Base-by-base conservation (phyloP, 257 asterid genomes). In the Solanum dulcamara region DNA sequence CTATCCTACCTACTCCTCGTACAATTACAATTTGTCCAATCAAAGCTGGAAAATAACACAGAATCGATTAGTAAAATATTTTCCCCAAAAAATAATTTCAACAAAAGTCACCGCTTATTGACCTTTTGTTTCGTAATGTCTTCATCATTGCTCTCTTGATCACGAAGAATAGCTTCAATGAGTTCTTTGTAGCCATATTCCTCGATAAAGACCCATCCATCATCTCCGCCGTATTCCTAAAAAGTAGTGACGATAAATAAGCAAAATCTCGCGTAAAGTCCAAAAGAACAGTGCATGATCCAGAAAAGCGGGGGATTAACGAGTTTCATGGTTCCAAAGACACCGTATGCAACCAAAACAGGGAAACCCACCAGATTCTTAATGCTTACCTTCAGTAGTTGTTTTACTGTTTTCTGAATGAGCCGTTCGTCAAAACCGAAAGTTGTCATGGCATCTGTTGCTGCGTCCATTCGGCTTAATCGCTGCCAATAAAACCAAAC, bases 201-300 rank as follows among this genome's bases (percentile, higher is more conserved):
- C 87, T 88, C 91, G 17, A 88, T 84, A 86, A 90, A 88, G n/a
- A 13, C 53, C 92, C 92, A 90, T 32, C 74, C 11, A 81, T 86
- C 86, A 32, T 86, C 86, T 46, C 89, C 87, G 18, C 87, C 92
- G 15, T 88, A 90, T 59, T 18, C 87, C 91, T 90, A 26, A 26
- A 33, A 60, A 42, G 13, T 12, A 64, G 71, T 26, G 20, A 64
- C 71, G 37, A 64, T 15, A 50, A 33, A 28, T 24, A 33, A 13
- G 12, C 46, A 84, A 62, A 84, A 40, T 18, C 6, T 72, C 33
- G 24, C 53, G 60, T 12, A 40, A 33, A 53, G 26, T 4, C 62
- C 70, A 60, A 26, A 60, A 26, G 70, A 60, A 60, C 35, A 11
- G 32, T 15, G 35, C 53, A 57, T 12, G 38, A 71, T 35, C 79